phyloP scores from a whole-genome alignment of 805 yeast genomes.

The Myxozyma melibiosi region DNA sequence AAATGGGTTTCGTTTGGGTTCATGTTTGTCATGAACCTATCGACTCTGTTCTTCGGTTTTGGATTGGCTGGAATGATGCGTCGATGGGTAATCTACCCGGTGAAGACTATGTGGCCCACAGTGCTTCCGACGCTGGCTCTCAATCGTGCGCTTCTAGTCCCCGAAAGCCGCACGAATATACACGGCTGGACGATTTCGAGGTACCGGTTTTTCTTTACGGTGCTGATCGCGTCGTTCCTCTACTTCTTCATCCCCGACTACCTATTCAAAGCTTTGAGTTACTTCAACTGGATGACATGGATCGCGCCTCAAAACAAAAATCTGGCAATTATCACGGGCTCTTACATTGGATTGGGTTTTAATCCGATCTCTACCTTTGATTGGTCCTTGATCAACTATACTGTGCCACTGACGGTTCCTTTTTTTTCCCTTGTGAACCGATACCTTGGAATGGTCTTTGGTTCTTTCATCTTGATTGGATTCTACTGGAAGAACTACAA shows the following conservation, averaged over 20 bases:
- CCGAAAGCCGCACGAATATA: constrained; percentile 43
- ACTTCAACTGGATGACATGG: constrained; percentile 65
- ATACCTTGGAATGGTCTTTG: constrained; percentile 46
- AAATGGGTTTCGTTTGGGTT: constrained; percentile 43
- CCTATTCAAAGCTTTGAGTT: constrained; percentile 60
- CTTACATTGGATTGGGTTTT: constrained; percentile 60
- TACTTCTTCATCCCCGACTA: constrained; percentile 66
- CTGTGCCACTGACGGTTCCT: constrained; percentile 48
- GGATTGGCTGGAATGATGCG: constrained; percentile 48
- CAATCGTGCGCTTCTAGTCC: constrained; percentile 9
- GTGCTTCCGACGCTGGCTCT: no score
- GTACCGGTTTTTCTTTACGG: constrained; percentile 50
- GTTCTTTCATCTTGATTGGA: constrained; percentile 56
- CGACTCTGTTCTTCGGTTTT: constrained; percentile 64
- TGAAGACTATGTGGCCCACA: constrained; percentile 74
- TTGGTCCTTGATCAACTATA: constrained; percentile 49
- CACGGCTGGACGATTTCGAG: constrained; percentile 62
- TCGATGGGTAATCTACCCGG: constrained; percentile 56
- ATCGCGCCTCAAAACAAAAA: constrained; percentile 56
- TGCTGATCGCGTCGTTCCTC: constrained; percentile 46
- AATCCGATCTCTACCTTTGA: constrained; percentile 70
- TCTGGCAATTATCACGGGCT: no score
- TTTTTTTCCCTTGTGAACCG: constrained; percentile 50
- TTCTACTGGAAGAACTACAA: constrained; percentile 55
- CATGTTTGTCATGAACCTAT: constrained; percentile 51